Percentiles rank a stretch among this genome's conserved stretches.
Evolutionary conservation across 306 rosid species (phyloP).

Genomic region (Dicorynia guianensis): DNA sequence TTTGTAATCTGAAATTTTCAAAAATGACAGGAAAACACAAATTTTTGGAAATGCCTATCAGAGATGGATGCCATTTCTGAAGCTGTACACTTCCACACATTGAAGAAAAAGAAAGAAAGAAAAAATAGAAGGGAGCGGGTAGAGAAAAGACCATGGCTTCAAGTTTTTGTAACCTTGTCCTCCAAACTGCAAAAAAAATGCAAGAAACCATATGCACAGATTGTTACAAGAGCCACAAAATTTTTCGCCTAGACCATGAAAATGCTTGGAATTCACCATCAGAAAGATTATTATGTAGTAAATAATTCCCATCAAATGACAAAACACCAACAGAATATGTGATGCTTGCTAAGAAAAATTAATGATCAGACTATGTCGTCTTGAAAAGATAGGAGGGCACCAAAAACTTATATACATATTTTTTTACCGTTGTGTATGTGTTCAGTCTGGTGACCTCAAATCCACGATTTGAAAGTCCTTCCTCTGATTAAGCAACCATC

Average conservation of each 20-base stretch:
- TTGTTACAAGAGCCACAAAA: background rate
- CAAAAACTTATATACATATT: slow-evolving; percentile 29
- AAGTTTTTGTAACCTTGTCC: slow-evolving; percentile 1
- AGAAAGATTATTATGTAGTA: background rate
- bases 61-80: slow-evolving; percentile 22
- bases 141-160: background rate
- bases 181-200: slow-evolving; percentile 3
- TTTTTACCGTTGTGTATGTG: slow-evolving; percentile 89
- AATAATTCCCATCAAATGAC: slow-evolving; percentile 16
- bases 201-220: slow-evolving; percentile 18
- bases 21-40: slow-evolving; percentile 12
- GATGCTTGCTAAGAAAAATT: slow-evolving; percentile 24
- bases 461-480: slow-evolving; percentile 85
- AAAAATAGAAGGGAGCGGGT: background rate
- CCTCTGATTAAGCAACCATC: slow-evolving; percentile 65
- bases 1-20: slow-evolving; percentile 5
- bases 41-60: background rate
- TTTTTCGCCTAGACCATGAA: slow-evolving; percentile 21
- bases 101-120: background rate
- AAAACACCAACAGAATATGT: slow-evolving; percentile 39
- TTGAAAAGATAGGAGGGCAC: slow-evolving; percentile 23
- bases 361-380: slow-evolving; percentile 14
- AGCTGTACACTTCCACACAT: slow-evolving; percentile 8
- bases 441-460: slow-evolving; percentile 90
- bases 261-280: slow-evolving; percentile 24